These are phyloP conservation scores for Acanthochlamys bracteata DNA, from an alignment of 106 monocot genomes.

Conservation along the genomic window DNA sequence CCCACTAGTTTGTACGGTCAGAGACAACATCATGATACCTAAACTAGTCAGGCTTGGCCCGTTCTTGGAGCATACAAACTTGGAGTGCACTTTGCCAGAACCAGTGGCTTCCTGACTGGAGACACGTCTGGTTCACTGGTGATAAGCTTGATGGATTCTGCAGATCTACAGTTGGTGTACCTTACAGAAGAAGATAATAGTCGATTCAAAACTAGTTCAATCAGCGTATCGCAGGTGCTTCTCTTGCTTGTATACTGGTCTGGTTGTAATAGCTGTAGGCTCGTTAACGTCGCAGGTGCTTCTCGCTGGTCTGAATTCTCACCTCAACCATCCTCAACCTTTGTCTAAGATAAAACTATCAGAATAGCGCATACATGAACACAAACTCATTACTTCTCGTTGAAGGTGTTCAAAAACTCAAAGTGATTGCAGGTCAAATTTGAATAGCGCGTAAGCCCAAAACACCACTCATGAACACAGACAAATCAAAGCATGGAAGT, in stretches of 20 bases:
- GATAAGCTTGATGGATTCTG: neutral
- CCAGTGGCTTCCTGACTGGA: slow-evolving; percentile 11
- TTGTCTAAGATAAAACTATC: too few relatives aligned
- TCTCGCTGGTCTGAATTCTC: too few relatives aligned
- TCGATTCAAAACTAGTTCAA: too few relatives aligned
- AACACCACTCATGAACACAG: neutral
- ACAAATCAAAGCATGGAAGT: neutral
- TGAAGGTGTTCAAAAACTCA: too few relatives aligned
- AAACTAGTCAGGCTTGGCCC: slow-evolving; percentile 69
- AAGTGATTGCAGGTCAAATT: slow-evolving; percentile 1
- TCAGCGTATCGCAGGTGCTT: too few relatives aligned
- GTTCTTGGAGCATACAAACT: slow-evolving; percentile 81
- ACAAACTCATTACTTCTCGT: too few relatives aligned
- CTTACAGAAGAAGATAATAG: too few relatives aligned
- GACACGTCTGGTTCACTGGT: neutral
- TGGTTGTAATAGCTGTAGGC: too few relatives aligned
- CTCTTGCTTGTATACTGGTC: too few relatives aligned
- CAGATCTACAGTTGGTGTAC: neutral
- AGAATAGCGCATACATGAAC: too few relatives aligned
- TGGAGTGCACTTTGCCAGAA: slow-evolving; percentile 57
- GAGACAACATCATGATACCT: slow-evolving; percentile 60
- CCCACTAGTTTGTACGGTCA: slow-evolving; percentile 51
- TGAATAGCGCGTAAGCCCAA: neutral
- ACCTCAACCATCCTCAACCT: too few relatives aligned
- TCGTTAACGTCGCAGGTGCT: too few relatives aligned